Evolutionary conservation across 192 early-diverging fungal genomes (phyloP), one percentile per base, ranked within the genome.

Genomic region (Oehlia diaphana): DNA sequence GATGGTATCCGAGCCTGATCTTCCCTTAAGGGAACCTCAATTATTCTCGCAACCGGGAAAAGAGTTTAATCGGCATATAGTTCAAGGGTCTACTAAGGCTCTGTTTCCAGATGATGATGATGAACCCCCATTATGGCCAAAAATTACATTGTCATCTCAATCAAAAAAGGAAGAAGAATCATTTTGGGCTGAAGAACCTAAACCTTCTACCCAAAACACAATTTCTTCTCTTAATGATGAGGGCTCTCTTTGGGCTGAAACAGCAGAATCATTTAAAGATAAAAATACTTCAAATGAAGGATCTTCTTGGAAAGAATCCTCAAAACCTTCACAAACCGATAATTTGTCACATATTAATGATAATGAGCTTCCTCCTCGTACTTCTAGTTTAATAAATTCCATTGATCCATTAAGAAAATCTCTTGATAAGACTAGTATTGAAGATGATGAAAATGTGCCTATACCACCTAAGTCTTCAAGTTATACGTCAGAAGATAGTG

Each of bases 151-250:
- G 1, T 14, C 33, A n/a, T 13, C 35, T 4, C 23, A 10, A n/a
- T 5, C 63, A 28, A n/a, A 42, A 13, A 31, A 62, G 2, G 73
- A 64, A 44, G 63, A 77, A 19, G 39, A 35, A 14, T 47, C 62
- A 44, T 44, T 77, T 65, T 77, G 75, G 75, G 39, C 63, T n/a
- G 33, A 76, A 65, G 12, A 37, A 77, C 62, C 61, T 42, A 76
- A 53, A 53, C 72, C 72, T 16, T 47, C 44, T 47, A 53, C 50
- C 21, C 47, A 73, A 71, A 71, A 14, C 9, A 5, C 2, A 14
- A 44, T 13, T 71, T 19, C 19, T 37, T 13, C 28, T 39, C 2
- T 31, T 37, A 12, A 35, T n/a, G 33, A 44, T 37, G 23, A 74
- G 8, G 19, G 12, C 6, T 14, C 28, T 68, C 9, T 44, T 44